Conservation (phyloP, 2,329 filamentous ascomycete species). For the Orbilia blumenaviensis region DNA sequence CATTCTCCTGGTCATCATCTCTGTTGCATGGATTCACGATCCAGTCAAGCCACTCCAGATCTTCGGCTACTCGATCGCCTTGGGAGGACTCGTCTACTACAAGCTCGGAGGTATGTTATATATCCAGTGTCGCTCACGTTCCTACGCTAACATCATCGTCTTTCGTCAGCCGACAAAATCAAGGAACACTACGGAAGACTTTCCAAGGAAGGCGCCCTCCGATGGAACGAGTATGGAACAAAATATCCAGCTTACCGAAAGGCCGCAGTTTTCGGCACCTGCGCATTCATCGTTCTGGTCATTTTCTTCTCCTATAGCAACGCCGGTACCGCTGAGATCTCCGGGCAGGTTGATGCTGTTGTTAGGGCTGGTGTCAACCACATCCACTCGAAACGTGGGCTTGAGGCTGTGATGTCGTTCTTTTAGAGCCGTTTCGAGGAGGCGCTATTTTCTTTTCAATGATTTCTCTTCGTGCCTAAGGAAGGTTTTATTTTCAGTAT, state of each 20-base stretch:
- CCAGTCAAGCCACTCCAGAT: slow-evolving; percentile 79
- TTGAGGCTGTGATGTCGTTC: slow-evolving; percentile 21
- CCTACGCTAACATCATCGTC: neutral
- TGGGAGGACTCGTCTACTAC: slow-evolving; percentile 82
- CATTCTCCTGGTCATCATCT: slow-evolving; percentile 80
- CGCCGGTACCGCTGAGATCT: slow-evolving; percentile 11
- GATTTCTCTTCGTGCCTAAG: neutral
- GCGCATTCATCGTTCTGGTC: slow-evolving; percentile 48
- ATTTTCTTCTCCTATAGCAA: slow-evolving; percentile 47
- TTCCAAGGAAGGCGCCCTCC: slow-evolving; percentile 52
- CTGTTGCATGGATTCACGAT: slow-evolving; percentile 74
- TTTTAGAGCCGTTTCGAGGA: slow-evolving; percentile 3
- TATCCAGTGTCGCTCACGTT: neutral
- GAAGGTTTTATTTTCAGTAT: slow-evolving; percentile 3
- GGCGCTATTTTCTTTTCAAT: neutral
- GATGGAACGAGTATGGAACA: slow-evolving; percentile 55
- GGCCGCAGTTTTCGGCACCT: slow-evolving; percentile 49
- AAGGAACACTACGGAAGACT: slow-evolving; percentile 65
- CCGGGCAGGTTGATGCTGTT: slow-evolving; percentile 2
- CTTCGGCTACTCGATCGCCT: slow-evolving; percentile 83
- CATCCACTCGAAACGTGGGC: slow-evolving; percentile 19
- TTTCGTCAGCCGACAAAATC: slow-evolving; percentile 71
- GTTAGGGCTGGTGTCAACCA: neutral
- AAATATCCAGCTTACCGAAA: slow-evolving; percentile 54
- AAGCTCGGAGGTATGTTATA: slow-evolving; percentile 72